phyloP scores from a whole-genome alignment of 2,329 filamentous ascomycete species.

The Botrytis fabae region DNA sequence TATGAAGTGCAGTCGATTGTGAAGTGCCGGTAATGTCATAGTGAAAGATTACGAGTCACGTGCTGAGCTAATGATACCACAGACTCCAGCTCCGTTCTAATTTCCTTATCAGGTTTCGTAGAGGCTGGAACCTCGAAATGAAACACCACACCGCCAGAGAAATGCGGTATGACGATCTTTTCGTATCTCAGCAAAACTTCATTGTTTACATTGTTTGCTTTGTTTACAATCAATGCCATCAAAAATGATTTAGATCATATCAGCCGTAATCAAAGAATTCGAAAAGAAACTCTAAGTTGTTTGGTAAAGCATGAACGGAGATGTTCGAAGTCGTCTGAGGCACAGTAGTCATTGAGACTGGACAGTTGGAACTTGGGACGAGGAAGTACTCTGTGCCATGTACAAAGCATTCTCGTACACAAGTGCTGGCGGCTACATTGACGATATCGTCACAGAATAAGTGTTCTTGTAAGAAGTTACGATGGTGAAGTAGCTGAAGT shows the following conservation, averaged over 20 bases:
- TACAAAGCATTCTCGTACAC: not conserved
- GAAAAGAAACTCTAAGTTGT: not conserved
- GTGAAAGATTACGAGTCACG: not conserved
- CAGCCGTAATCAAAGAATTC: not conserved
- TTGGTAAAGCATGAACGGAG: conserved; percentile 1
- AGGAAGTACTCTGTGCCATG: not conserved
- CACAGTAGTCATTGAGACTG: not conserved
- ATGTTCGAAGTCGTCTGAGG: not conserved
- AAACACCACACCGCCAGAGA: conserved; percentile 1
- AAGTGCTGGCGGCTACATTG: not conserved
- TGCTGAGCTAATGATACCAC: not conserved
- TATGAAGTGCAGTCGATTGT: not conserved
- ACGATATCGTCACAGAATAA: conserved; percentile 10
- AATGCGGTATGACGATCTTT: not conserved
- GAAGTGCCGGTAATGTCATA: not conserved
- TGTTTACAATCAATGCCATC: not conserved
- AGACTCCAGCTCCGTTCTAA: conserved; percentile 2
- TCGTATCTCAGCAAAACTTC: not conserved
- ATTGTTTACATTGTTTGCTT: not conserved
- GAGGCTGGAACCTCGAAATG: not conserved
- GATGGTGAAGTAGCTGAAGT: not conserved
- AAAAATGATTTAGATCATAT: not conserved
- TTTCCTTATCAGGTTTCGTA: conserved; percentile 10
- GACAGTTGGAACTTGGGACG: not conserved
- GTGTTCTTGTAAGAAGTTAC: not conserved